phyloP scores from a whole-genome alignment of 257 asterid genomes.

The Gentiana macrophylla region DNA sequence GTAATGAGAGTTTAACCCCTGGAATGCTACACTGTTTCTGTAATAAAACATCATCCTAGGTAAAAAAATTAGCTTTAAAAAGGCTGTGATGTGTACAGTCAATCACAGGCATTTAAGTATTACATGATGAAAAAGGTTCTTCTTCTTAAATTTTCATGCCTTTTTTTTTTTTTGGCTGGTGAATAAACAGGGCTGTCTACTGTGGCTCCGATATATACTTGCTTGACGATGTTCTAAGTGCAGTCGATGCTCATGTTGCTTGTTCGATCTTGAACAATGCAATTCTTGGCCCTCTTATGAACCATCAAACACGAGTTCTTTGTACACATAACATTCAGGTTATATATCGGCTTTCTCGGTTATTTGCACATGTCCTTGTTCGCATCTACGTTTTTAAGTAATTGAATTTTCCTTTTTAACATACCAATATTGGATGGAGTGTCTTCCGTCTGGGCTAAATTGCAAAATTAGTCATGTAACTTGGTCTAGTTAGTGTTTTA shows the following conservation, averaged over 20 bases:
- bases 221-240: slow-evolving; percentile 94
- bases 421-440: no score
- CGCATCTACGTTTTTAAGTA: background rate
- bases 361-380: background rate
- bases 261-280: slow-evolving; percentile 60
- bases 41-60: no score
- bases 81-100: no score
- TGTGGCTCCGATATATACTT: slow-evolving; percentile 53
- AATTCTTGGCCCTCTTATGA: slow-evolving; percentile 69
- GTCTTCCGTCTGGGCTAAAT: no score
- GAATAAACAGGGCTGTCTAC: slow-evolving; percentile 66
- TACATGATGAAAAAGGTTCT: no score
- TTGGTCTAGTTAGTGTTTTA: no score
- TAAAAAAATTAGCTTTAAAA: no score
- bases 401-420: background rate
- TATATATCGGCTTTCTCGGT: slow-evolving; percentile 4
- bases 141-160: slow-evolving; percentile 9
- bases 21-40: no score
- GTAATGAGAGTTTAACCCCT: no score
- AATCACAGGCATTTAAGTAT: no score
- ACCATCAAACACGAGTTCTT: slow-evolving; percentile 62
- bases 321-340: slow-evolving; percentile 97
- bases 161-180: slow-evolving; percentile 9
- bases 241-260: slow-evolving; percentile 97
- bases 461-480: no score